phyloP scores from a whole-genome alignment of 2,329 filamentous ascomycete genomes.

The Botrytis pseudocinerea region DNA sequence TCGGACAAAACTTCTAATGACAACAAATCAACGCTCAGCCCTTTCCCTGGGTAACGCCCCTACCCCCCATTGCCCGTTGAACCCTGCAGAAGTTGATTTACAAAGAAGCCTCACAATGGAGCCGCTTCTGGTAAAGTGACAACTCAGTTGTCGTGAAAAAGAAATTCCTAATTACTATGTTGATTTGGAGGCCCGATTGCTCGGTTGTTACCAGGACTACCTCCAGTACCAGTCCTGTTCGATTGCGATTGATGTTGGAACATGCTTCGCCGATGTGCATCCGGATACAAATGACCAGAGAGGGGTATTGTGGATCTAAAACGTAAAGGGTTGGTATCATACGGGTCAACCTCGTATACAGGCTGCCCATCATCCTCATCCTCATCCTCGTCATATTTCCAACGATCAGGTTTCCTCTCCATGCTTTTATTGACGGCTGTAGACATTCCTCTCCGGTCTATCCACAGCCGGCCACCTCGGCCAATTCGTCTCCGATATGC shows the following conservation, averaged over 20 bases:
- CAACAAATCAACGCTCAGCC: constrained; percentile 35
- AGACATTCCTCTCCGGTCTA: constrained; percentile 76
- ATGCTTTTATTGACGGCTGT: constrained; percentile 49
- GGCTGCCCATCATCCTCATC: constrained; percentile 79
- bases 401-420: constrained; percentile 62
- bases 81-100: constrained; percentile 36
- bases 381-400: constrained; percentile 85
- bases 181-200: constrained; percentile 28
- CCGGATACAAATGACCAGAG: constrained; percentile 34
- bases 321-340: constrained; percentile 58
- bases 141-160: constrained; percentile 28
- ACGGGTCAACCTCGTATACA: constrained; percentile 74
- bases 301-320: constrained; percentile 53
- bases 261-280: constrained; percentile 32
- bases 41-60: constrained; percentile 39
- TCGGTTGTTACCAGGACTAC: constrained; percentile 33
- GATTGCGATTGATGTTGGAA: constrained; percentile 24
- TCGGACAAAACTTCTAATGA: constrained; percentile 32
- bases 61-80: constrained; percentile 28
- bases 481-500: constrained; percentile 83
- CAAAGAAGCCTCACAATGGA: constrained; percentile 28
- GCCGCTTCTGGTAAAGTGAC: constrained; percentile 18
- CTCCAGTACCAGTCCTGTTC: constrained; percentile 20
- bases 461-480: constrained; percentile 80
- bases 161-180: constrained; percentile 29